A percentile compares a stretch with the other conserved stretches of the same genome.
Conservation (phyloP, 202 grass and related monocot species). For the Zoysia matrella region DNA sequence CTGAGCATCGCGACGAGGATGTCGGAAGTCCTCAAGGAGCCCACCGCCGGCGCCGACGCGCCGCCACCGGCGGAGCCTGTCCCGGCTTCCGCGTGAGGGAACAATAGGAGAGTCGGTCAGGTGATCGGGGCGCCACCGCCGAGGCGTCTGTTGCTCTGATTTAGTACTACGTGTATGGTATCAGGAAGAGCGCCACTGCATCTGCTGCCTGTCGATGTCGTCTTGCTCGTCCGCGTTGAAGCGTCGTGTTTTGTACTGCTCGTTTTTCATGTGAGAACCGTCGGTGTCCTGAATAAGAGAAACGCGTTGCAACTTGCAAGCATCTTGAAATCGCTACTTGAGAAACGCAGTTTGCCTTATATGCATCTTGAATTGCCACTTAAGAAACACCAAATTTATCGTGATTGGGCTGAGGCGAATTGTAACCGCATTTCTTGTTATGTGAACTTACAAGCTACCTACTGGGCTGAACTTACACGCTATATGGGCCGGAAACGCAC, state of each 20-base stretch:
- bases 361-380: too few relatives aligned
- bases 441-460: too few relatives aligned
- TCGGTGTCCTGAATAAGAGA: neutral
- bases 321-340: too few relatives aligned
- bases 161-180: neutral
- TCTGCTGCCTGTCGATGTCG: neutral
- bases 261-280: neutral
- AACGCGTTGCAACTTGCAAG: too few relatives aligned
- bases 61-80: constrained; percentile 23
- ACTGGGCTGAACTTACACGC: too few relatives aligned
- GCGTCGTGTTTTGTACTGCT: neutral
- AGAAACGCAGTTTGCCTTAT: too few relatives aligned
- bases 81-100: constrained; percentile 26
- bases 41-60: neutral
- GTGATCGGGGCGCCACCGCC: too few relatives aligned
- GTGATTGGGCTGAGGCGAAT: too few relatives aligned
- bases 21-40: constrained; percentile 52
- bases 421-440: too few relatives aligned
- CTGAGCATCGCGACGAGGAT: constrained; percentile 67
- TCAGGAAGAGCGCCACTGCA: too few relatives aligned
- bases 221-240: neutral
- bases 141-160: neutral
- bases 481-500: too few relatives aligned
- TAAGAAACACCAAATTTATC: too few relatives aligned
- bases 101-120: neutral